Conservation (phyloP, 176 grass and related monocot genomes). For the Oropetium thomaeum region DNA sequence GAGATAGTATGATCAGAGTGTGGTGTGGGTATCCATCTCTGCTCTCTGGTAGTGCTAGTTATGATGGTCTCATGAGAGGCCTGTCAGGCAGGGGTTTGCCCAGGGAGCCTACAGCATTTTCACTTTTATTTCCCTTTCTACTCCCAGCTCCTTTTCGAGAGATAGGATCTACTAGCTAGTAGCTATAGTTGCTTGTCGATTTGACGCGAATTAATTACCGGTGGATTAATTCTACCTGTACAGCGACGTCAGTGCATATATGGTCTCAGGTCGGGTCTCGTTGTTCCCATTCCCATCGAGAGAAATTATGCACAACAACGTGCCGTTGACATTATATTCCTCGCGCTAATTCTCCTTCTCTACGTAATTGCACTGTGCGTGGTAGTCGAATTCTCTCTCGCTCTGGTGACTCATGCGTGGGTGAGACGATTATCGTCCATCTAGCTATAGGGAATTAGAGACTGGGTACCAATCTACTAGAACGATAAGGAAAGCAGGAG, state of each 20-base stretch:
- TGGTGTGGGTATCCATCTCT: too few relatives aligned
- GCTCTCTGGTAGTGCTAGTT: background rate
- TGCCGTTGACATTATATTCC: background rate
- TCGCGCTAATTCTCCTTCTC: background rate
- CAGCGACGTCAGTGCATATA: background rate
- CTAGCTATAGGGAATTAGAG: too few relatives aligned
- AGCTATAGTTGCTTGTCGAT: background rate
- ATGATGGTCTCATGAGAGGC: conserved; percentile 5
- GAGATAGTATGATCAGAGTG: background rate
- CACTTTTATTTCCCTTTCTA: background rate
- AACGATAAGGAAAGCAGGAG: background rate
- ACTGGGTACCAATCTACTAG: conserved; percentile 8
- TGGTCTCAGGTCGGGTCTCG: too few relatives aligned
- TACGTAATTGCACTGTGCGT: background rate
- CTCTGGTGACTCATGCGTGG: too few relatives aligned
- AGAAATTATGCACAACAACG: background rate
- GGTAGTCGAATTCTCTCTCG: background rate
- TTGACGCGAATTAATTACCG: background rate
- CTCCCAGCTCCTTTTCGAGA: background rate
- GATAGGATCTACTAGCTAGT: background rate
- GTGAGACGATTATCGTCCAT: too few relatives aligned
- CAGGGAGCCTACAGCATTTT: background rate
- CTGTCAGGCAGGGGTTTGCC: background rate
- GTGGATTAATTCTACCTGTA: background rate
- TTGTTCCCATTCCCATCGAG: too few relatives aligned